phyloP scores from a whole-genome alignment of 2,329 filamentous ascomycete genomes.

The Trichophyton mentagrophytes region DNA sequence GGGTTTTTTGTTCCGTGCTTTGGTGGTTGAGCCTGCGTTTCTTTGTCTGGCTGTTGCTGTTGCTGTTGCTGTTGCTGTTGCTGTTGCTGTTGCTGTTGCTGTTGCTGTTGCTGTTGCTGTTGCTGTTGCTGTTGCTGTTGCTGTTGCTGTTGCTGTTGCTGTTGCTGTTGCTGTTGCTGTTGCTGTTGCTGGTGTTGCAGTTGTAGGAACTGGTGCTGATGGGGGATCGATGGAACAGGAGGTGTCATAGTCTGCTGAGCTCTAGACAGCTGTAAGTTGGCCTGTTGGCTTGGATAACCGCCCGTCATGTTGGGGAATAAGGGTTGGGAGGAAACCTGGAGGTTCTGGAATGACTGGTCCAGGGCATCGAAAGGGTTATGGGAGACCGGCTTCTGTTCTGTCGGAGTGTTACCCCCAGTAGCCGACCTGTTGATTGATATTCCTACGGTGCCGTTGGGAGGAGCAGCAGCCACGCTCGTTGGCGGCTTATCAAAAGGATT shows the following conservation, averaged over 20 bases:
- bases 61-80: too few relatives aligned
- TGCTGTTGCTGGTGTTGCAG: slow-evolving; percentile 9
- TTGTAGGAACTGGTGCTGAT: neutral
- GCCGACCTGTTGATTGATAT: slow-evolving; percentile 17
- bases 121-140: too few relatives aligned
- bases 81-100: too few relatives aligned
- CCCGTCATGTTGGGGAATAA: slow-evolving; percentile 68
- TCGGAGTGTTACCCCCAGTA: slow-evolving; percentile 15
- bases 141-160: too few relatives aligned
- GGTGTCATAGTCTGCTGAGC: slow-evolving; percentile 34
- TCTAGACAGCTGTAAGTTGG: slow-evolving; percentile 21
- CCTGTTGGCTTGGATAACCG: slow-evolving; percentile 38
- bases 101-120: too few relatives aligned
- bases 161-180: slow-evolving; percentile 17
- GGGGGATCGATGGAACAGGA: slow-evolving; percentile 20
- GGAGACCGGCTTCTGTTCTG: slow-evolving; percentile 16
- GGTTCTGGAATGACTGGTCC: slow-evolving; percentile 59
- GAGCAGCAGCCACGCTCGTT: slow-evolving; percentile 5
- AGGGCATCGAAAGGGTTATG: slow-evolving; percentile 61
- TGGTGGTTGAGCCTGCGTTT: too few relatives aligned
- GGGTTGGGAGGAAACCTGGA: slow-evolving; percentile 55
- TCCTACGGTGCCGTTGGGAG: slow-evolving; percentile 17
- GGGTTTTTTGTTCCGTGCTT: too few relatives aligned
- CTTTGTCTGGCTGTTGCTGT: too few relatives aligned
- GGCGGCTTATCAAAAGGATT: slow-evolving; percentile 54